Evolutionary conservation across 208 protist genomes (phyloP), one percentile per base, ranked within the genome.

Genomic region (Wallacemonas collosoma): DNA sequence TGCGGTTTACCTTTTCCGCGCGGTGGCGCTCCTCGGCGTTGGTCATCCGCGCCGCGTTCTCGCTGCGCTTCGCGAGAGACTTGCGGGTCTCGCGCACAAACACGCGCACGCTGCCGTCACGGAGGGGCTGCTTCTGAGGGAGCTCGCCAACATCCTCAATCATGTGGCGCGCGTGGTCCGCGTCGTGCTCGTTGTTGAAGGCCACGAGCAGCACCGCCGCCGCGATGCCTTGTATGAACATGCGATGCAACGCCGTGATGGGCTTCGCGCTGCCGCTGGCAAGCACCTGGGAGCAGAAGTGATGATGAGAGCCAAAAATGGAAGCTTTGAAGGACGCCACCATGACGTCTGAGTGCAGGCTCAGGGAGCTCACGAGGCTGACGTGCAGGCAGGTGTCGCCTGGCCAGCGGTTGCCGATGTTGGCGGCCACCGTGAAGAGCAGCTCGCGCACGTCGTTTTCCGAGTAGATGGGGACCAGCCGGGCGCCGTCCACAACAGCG

Each of bases 301-400:
- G 57, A n/a, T 51, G 48, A 60, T 85, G 74, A 9, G 80, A 80
- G 54, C 80, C 80, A 38, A 71, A 69, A 11, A 87, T 66, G 38
- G 68, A 75, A 8, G 73, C 36, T n/a, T 54, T 80, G 43, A 87
- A 76, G 61, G 78, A 84, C 38, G 70, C 73, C 17, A 78, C 72
- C 12, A 79, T 43, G 39, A 81, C 76, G 68, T 84, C 78, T 14
- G 63, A 60, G 12, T 71, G 65, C 2, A 14, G 62, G 2, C 58
- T 65, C 55, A 79, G 69, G 57, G 47, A 54, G 73, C 75, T 77
- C 8, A 83, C 58, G 35, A 87, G 55, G 26, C 71, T 72, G 7
- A 83, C 72, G 67, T 81, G 68, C 35, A 87, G 14, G 39, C 71
- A 55, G 5, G 56, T 57, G 48, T 84, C 67, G 9, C 41, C 35